These are phyloP conservation scores for Nannochloropsis oceanica DNA, from an alignment of 108 stramenopile species.

Conservation along the genomic window DNA sequence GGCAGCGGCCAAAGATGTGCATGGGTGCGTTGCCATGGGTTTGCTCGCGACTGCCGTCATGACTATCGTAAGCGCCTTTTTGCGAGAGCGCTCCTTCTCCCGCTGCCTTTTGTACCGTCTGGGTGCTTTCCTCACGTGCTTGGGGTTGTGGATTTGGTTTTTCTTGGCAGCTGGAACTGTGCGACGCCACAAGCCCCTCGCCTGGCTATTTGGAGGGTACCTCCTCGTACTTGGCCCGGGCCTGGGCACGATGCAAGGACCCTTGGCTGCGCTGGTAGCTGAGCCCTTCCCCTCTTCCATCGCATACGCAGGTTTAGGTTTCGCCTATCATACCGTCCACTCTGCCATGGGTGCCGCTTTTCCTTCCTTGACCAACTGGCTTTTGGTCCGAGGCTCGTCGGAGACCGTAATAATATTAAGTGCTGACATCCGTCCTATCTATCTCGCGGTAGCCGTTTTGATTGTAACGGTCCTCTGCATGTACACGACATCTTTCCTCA, in stretches of 20 bases:
- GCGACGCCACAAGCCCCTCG: background rate
- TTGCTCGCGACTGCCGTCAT: background rate
- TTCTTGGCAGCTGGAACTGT: background rate
- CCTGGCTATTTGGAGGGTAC: background rate
- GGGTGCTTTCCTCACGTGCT: background rate
- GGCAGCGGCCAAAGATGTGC: background rate
- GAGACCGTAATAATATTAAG: background rate
- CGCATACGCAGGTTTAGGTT: background rate
- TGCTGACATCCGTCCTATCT: background rate
- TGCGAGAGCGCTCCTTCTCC: background rate
- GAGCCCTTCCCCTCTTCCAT: background rate
- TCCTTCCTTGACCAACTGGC: background rate
- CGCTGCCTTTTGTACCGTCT: background rate
- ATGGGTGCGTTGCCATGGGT: background rate
- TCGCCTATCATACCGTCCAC: background rate
- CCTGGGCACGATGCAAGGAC: background rate
- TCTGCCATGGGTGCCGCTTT: background rate
- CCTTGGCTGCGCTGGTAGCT: background rate
- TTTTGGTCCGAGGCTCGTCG: background rate
- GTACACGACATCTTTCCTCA: background rate
- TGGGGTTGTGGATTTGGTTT: background rate
- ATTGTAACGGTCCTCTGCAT: background rate
- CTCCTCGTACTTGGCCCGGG: background rate
- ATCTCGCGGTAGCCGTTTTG: background rate
- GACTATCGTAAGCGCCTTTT: background rate